phyloP scores from a whole-genome alignment of 257 asterid genomes.

The Forsythia viridissima region DNA sequence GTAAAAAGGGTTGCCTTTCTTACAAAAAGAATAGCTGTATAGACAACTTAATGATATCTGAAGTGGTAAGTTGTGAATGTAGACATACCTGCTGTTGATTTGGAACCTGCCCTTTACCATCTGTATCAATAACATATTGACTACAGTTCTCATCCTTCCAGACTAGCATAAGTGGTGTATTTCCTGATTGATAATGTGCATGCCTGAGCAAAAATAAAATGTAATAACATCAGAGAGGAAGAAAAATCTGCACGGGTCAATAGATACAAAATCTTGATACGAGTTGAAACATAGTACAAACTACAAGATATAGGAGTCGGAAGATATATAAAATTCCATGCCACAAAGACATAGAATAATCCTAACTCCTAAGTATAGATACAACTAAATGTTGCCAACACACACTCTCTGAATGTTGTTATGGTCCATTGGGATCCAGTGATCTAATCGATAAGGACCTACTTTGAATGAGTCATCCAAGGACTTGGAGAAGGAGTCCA shows the following conservation, averaged over 20 bases:
- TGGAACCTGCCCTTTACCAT: slow-evolving; percentile 78
- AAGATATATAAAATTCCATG: background rate
- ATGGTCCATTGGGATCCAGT: background rate
- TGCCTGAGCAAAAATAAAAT: slow-evolving; percentile 54
- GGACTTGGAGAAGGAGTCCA: background rate
- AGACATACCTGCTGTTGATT: slow-evolving; percentile 76
- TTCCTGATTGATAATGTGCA: slow-evolving; percentile 92
- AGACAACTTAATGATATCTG: background rate
- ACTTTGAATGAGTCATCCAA: background rate
- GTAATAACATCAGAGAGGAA: background rate
- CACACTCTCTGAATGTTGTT: background rate
- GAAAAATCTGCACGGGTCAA: background rate
- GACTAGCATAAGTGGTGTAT: slow-evolving; percentile 82
- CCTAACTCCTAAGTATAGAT: background rate
- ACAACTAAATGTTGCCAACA: slow-evolving; percentile 4
- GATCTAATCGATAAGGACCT: background rate
- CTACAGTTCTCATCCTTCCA: slow-evolving; percentile 96
- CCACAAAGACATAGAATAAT: background rate
- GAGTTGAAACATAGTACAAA: background rate
- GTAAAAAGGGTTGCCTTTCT: background rate
- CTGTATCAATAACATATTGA: slow-evolving; percentile 87
- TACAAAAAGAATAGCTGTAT: background rate
- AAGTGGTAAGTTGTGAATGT: slow-evolving; percentile 6
- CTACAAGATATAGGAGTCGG: background rate
- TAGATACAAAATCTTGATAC: slow-evolving; percentile 4